Conservation (phyloP, 768 basidiomycete species). For the Leccinum subtestaceum region DNA sequence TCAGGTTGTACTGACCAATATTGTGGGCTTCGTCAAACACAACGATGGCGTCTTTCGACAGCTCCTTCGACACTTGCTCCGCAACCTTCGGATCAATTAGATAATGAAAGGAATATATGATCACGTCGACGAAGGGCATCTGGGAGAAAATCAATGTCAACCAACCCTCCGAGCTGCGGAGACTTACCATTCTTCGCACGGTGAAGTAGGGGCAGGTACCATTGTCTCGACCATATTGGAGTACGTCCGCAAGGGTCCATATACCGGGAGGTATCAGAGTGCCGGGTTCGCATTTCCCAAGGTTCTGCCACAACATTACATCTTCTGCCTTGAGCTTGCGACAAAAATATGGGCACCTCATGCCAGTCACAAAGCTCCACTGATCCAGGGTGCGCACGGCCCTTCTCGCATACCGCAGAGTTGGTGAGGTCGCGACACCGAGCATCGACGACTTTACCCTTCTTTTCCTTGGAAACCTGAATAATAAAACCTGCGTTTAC, state of each 20-base stretch:
- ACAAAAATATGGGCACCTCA: conserved; percentile 58
- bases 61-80: conserved; percentile 96
- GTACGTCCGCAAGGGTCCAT: conserved; percentile 91
- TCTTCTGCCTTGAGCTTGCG: background rate
- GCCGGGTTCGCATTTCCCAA: conserved; percentile 80
- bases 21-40: conserved; percentile 99
- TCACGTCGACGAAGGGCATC: conserved; percentile 94
- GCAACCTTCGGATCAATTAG: conserved; percentile 98
- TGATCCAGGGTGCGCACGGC: conserved; percentile 81
- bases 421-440: conserved; percentile 95
- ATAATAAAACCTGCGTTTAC: background rate
- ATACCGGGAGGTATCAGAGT: conserved; percentile 81
- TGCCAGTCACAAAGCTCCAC: conserved; percentile 93
- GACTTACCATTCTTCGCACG: conserved; percentile 86
- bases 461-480: conserved; percentile 96
- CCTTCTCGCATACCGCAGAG: conserved; percentile 77
- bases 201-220: conserved; percentile 94
- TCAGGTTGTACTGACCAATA: conserved; percentile 61
- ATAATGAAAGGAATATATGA: conserved; percentile 99
- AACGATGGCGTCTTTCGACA: conserved; percentile 97
- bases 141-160: conserved; percentile 30
- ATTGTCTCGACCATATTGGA: conserved; percentile 83
- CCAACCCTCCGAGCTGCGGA: background rate
- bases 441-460: conserved; percentile 96
- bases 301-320: conserved; percentile 50